Base-by-base conservation (phyloP, 306 rosid genomes). In the Chamaecrista fasciculata region DNA sequence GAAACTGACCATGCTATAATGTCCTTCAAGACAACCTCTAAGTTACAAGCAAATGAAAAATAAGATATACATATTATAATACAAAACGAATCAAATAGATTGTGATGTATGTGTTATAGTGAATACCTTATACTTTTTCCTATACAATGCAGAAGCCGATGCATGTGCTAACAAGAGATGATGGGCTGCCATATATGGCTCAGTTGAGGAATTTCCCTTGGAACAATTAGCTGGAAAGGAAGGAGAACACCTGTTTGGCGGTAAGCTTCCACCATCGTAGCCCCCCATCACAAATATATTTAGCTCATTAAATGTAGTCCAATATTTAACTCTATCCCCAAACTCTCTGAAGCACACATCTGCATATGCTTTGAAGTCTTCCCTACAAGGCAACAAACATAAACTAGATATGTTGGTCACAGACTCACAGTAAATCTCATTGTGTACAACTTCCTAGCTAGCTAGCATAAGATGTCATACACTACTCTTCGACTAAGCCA, bases 401-500 rank as follows among this genome's bases (percentile, higher is more conserved):
- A 26, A 4, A 34, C 5, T 14, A 24, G 6, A 40, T n/a, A 67
- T n/a, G 50, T 11, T 20, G 36, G n/a, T n/a, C n/a, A n/a, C n/a
- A n/a, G n/a, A n/a, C n/a, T n/a, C n/a, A n/a, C 11, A 55, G 26
- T 12, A 56, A 47, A 33, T 50, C 0, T 44, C 0, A 28, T 5
- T 57, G 26, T 5, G 5, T 2, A 58, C 2, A 57, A n/a, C 23
- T 42, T 42, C 5, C 47, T 15, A 57, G 42, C n/a, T 7, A 51
- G 50, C 23, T 7, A 18, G 62, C 39, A 51, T 11, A 40, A 62
- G 9, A 40, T 19, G 62, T 14, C 93, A 33, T 81, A 86, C 95
- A 87, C 75, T 20, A 83, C 50, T 42, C 69, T 76, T 48, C 62
- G 72, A 51, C 83, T 83, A 60, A 87, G n/a, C 96, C 92, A 89